phyloP scores from a whole-genome alignment of 208 protist species.

The Crithidia mellificae region DNA sequence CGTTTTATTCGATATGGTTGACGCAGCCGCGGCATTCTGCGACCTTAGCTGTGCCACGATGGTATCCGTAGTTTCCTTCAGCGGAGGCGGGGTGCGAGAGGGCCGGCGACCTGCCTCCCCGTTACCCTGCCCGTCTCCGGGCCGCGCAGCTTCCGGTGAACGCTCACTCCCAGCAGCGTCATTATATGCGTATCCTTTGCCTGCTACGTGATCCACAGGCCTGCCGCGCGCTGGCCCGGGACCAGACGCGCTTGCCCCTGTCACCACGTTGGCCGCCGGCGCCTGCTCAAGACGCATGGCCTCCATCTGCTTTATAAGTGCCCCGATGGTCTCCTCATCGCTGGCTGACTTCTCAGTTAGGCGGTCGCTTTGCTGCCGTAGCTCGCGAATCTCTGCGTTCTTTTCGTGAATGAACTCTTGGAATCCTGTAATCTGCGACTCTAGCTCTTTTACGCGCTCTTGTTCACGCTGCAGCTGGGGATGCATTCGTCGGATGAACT shows the following conservation, averaged over 20 bases:
- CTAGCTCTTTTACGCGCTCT: conserved; percentile 37
- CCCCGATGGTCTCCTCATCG: conserved; percentile 78
- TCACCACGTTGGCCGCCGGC: background rate
- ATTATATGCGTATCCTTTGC: conserved; percentile 10
- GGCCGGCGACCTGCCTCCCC: conserved; percentile 5
- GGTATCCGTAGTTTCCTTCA: conserved; percentile 11
- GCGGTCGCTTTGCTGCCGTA: conserved; percentile 53
- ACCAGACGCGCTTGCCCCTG: background rate
- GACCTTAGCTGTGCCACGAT: conserved; percentile 1
- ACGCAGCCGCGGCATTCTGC: conserved; percentile 24
- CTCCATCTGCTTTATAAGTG: conserved; percentile 69
- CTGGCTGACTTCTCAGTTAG: conserved; percentile 68
- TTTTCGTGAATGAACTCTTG: conserved; percentile 55
- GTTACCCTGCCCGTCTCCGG: conserved; percentile 3
- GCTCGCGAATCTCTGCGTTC: conserved; percentile 50
- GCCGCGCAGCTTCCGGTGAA: background rate
- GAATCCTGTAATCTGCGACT: conserved; percentile 47
- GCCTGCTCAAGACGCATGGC: conserved; percentile 28
- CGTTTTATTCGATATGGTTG: conserved; percentile 43
- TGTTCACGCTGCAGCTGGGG: conserved; percentile 39
- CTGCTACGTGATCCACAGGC: conserved; percentile 1
- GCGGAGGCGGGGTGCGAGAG: conserved; percentile 7
- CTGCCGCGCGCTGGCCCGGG: background rate
- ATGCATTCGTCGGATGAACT: conserved; percentile 52
- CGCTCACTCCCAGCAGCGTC: conserved; percentile 7